Base-by-base conservation (phyloP, 192 early-diverging fungal genomes). In the Obelidium mucronatum region DNA sequence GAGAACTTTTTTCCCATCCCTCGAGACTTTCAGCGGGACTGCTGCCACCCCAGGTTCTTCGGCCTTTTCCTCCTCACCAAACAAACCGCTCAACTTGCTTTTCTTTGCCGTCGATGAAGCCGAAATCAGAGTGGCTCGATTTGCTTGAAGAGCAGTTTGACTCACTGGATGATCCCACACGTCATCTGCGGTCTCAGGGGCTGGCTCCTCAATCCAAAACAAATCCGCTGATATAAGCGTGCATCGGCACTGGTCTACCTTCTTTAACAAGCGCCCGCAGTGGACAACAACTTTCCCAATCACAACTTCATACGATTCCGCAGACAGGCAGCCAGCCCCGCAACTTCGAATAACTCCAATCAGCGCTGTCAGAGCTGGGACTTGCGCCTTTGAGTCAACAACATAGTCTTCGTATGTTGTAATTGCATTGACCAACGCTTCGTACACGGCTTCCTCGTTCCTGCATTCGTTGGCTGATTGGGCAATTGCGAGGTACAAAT, bases 331-430 rank as follows among this genome's bases (percentile, higher is more conserved):
- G 59, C 93, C 94, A 0, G 91, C 88, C 67, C 94, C 91, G 15
- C 15, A 15, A 8, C 6, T 26, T 3, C 72, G 28, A 36, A 99
- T 85, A 6, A 94, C 92, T 52, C 91, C 93, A 72, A 98, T 92
- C 67, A 98, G 92, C 33, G 92, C 89, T 5, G 90, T 92, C 61
- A 99, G 91, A 19, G 95, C 95, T 70, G 93, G 92, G 77, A 91
- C 93, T 82, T 98, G 97, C 24, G 92, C 92, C 67, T 91, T 89
- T 62, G 95, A 95, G 63, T 98, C 97, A 37, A 92, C 94, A 65
- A 98, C 94, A 31, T 93, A 91, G 71, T 99, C 96, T 80, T 99
- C 98, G 79, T 97, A 99, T 58, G 96, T 91, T 1, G 94, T 97
- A 65, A 99, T 93, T 26, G 97, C 96, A 89, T 85, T 37, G 8